Evolutionary conservation across 1,139 yeast genomes (phyloP).

Genomic region (Hansenula lynferdii): DNA sequence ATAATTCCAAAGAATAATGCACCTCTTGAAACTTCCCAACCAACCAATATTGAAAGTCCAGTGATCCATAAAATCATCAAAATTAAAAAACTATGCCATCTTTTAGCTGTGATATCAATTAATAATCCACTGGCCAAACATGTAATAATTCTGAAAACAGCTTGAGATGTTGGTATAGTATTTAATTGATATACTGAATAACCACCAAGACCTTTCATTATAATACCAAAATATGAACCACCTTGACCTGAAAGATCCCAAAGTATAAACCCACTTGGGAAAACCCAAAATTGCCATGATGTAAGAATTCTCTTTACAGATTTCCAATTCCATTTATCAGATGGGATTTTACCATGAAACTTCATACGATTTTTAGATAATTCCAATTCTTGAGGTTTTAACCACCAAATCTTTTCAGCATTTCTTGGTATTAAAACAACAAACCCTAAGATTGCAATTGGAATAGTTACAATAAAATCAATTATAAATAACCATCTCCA

Average conservation of each 20-base stretch:
- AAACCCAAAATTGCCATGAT: constrained; percentile 15
- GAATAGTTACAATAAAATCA: constrained; percentile 51
- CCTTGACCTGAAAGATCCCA: constrained; percentile 1
- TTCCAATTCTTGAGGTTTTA: constrained; percentile 10
- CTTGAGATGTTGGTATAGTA: constrained; percentile 41
- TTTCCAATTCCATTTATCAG: constrained; percentile 6
- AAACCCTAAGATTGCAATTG: constrained; percentile 39
- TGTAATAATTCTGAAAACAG: constrained; percentile 36
- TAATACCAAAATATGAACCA: constrained; percentile 5
- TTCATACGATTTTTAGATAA: constrained; percentile 9
- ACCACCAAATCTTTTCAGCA: constrained; percentile 24
- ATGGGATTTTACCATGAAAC: constrained; percentile 12
- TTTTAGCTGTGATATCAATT: not conserved
- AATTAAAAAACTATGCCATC: constrained; percentile 3
- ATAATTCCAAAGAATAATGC: constrained; percentile 14
- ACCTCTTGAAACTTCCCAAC: constrained; percentile 14
- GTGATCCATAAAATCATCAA: constrained; percentile 8
- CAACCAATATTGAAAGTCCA: constrained; percentile 13
- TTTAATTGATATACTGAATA: constrained; percentile 36
- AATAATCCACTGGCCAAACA: not conserved
- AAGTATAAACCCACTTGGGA: constrained; percentile 9
- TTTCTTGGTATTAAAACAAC: constrained; percentile 41
- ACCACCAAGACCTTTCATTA: constrained; percentile 27
- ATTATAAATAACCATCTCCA: constrained; percentile 73
- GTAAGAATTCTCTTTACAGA: constrained; percentile 9